Evolutionary conservation across 2,329 filamentous ascomycete species (phyloP).

Genomic region (Colletotrichum tofieldiae): DNA sequence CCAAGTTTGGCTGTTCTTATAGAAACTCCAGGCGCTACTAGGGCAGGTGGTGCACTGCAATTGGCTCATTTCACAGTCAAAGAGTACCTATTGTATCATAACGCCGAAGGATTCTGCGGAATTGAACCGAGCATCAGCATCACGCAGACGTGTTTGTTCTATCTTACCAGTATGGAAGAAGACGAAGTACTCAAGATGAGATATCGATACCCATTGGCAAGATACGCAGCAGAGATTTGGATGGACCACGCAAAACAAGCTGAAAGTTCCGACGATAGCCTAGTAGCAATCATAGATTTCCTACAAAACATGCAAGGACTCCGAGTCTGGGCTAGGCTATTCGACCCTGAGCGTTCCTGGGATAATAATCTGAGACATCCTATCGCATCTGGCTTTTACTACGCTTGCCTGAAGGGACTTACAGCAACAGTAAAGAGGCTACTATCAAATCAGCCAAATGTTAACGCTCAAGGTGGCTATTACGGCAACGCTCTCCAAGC

Average conservation of each 20-base stretch:
- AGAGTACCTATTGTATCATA: conserved; percentile 44
- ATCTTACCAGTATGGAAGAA: not conserved
- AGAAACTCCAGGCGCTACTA: not conserved
- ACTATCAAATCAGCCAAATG: not conserved
- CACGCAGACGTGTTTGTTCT: not conserved
- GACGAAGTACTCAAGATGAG: rapidly evolving
- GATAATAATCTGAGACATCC: too few relatives aligned
- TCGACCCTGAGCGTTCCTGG: rapidly evolving
- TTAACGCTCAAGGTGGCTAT: not conserved
- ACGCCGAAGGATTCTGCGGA: not conserved
- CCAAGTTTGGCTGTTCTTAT: conserved; percentile 42
- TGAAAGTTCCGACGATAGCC: not conserved
- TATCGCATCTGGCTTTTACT: not conserved
- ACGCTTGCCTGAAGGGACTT: not conserved
- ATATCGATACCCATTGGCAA: not conserved
- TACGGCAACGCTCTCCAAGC: not conserved
- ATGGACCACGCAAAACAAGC: not conserved
- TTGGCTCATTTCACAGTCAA: conserved; percentile 49
- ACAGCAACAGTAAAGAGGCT: not conserved
- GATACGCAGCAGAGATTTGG: not conserved
- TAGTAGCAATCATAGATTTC: not conserved
- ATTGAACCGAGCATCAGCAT: not conserved
- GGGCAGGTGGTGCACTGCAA: conserved; percentile 39
- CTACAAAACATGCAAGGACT: not conserved
- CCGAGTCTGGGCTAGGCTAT: not conserved